Percentiles rank a stretch among this genome's conserved stretches.
Conservation (phyloP, 2,329 filamentous ascomycete species). For the Claviceps sp. region DNA sequence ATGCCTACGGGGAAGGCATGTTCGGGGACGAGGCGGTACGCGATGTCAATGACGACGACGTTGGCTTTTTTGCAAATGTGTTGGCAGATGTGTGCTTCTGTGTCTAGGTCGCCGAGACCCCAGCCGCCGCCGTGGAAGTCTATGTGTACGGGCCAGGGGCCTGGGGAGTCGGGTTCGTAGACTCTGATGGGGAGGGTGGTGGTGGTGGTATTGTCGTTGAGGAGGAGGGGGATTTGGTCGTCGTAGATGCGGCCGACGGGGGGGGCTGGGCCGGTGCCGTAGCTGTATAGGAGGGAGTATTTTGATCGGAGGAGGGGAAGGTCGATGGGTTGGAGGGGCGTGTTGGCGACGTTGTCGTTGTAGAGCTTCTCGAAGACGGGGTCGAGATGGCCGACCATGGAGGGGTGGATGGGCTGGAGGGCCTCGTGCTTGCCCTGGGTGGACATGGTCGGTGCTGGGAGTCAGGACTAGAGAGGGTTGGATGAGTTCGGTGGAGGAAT, state of each 20-base stretch:
- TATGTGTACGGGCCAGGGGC: slow-evolving; percentile 33
- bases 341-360: slow-evolving; percentile 30
- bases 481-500: too few species aligned
- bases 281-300: slow-evolving; percentile 31
- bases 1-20: slow-evolving; percentile 32
- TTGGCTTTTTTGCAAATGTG: slow-evolving; percentile 30
- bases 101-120: slow-evolving; percentile 35
- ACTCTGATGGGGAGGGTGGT: slow-evolving; percentile 22
- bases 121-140: slow-evolving; percentile 38
- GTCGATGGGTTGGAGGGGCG: slow-evolving; percentile 25
- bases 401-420: slow-evolving; percentile 34
- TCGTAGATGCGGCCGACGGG: slow-evolving; percentile 27
- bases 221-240: slow-evolving; percentile 16
- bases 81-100: slow-evolving; percentile 34
- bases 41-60: slow-evolving; percentile 35
- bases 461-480: too few species aligned
- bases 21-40: slow-evolving; percentile 39
- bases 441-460: not conserved
- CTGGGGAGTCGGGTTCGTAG: slow-evolving; percentile 27
- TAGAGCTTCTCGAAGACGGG: slow-evolving; percentile 34
- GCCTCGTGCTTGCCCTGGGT: slow-evolving; percentile 21
- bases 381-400: slow-evolving; percentile 31
- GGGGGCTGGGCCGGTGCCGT: slow-evolving; percentile 28
- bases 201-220: slow-evolving; percentile 17
- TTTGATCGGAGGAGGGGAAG: slow-evolving; percentile 23